Evolutionary conservation across 805 yeast species (phyloP).

Genomic region (Ogataea ramenticola): DNA sequence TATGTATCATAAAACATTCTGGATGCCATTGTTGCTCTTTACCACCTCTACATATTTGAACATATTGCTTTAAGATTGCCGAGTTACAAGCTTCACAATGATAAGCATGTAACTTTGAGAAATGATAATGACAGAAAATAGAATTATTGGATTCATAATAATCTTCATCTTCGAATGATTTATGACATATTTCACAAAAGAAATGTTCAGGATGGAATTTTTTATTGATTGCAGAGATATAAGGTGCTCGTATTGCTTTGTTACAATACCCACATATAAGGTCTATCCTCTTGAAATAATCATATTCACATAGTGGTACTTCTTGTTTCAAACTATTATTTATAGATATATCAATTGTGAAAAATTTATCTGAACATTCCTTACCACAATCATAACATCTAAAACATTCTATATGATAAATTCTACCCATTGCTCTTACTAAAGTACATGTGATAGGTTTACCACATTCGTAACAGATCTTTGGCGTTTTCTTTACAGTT

Average conservation of each 20-base stretch:
- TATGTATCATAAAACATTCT: constrained; percentile 96
- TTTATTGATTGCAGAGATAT: constrained; percentile 86
- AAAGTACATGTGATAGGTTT: constrained; percentile 61
- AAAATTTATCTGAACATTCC: constrained; percentile 80
- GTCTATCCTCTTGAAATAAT: constrained; percentile 80
- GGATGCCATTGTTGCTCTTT: constrained; percentile 97
- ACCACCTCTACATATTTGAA: constrained; percentile 87
- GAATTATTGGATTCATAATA: constrained; percentile 81
- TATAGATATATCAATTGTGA: constrained; percentile 57
- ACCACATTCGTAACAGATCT: constrained; percentile 46
- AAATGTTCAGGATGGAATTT: constrained; percentile 95
- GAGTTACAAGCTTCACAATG: constrained; percentile 91
- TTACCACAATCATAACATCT: constrained; percentile 77
- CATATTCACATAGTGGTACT: constrained; percentile 80
- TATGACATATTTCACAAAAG: constrained; percentile 80
- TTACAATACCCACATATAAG: constrained; percentile 84
- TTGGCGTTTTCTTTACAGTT: constrained; percentile 19
- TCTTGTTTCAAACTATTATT: constrained; percentile 7
- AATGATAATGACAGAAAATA: constrained; percentile 88
- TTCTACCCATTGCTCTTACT: constrained; percentile 73
- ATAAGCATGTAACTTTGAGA: constrained; percentile 76
- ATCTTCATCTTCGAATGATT: constrained; percentile 86
- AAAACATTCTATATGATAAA: constrained; percentile 85
- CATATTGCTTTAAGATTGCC: constrained; percentile 89
- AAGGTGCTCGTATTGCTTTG: constrained; percentile 81